Percentiles rank a stretch among this genome's conserved stretches.
phyloP scores from a whole-genome alignment of 1,139 yeast genomes.

The Sugiyamaella neomexicana region DNA sequence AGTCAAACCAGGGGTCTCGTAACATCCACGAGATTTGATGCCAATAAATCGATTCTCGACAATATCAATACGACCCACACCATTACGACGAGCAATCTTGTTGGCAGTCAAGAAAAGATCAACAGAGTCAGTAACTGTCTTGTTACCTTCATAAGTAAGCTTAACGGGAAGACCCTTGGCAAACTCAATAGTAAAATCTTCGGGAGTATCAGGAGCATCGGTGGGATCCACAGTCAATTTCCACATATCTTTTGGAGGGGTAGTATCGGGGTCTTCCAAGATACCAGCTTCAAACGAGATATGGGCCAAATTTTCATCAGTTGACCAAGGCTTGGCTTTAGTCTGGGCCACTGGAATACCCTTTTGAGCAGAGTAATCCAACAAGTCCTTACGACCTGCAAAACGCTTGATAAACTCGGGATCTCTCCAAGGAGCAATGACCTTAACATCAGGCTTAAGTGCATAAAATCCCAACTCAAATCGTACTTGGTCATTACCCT shows the following conservation, averaged over 20 bases:
- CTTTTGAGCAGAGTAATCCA: constrained; percentile 90
- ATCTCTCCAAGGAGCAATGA: constrained; percentile 99
- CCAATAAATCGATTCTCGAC: constrained; percentile 99
- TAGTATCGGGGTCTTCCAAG: constrained; percentile 94
- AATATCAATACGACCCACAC: constrained; percentile 98
- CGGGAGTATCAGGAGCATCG: constrained; percentile 94
- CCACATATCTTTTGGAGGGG: constrained; percentile 99
- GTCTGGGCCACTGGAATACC: constrained; percentile 95
- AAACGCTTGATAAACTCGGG: constrained; percentile 92
- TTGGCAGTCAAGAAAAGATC: constrained; percentile 92
- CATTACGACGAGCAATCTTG: constrained; percentile 95
- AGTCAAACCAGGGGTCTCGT: constrained; percentile 98
- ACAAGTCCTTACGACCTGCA: constrained; percentile 95
- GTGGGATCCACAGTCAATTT: constrained; percentile 93
- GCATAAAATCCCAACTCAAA: constrained; percentile 97
- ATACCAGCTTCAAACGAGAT: constrained; percentile 99
- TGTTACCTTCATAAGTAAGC: constrained; percentile 62
- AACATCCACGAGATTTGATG: constrained; percentile 98
- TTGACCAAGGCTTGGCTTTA: constrained; percentile 98
- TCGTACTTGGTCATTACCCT: constrained; percentile 99
- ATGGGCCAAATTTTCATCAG: constrained; percentile 98
- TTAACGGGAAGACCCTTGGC: constrained; percentile 86
- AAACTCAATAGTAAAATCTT: constrained; percentile 78
- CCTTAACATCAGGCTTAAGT: constrained; percentile 92
- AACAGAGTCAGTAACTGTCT: constrained; percentile 77